Conservation (phyloP, 495 filamentous ascomycete genomes). For the Astrothelium subdiscretum region DNA sequence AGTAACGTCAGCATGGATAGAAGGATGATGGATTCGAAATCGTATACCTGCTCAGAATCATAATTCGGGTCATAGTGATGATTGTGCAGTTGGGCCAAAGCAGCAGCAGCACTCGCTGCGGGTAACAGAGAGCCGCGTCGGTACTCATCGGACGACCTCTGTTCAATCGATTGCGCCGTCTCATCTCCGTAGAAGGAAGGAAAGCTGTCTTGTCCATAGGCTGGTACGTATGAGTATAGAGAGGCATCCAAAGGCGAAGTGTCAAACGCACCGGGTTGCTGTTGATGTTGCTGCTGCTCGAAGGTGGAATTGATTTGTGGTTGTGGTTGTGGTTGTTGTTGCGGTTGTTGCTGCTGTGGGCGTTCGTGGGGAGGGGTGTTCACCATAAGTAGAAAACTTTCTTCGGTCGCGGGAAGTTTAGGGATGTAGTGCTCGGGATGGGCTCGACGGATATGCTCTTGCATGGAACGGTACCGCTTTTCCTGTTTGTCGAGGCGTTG, state of each 20-base stretch:
- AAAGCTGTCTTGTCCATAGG: slow-evolving; percentile 25
- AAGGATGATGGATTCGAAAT: neutral
- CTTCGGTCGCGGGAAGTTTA: slow-evolving; percentile 96
- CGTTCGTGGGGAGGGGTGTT: slow-evolving; percentile 76
- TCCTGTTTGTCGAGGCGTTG: slow-evolving; percentile 45
- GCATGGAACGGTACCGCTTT: slow-evolving; percentile 97
- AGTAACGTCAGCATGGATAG: neutral
- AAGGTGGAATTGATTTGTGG: slow-evolving; percentile 17
- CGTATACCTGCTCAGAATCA: slow-evolving; percentile 68
- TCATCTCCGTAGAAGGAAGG: slow-evolving; percentile 44
- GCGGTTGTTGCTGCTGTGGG: slow-evolving; percentile 31
- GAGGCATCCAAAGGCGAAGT: neutral
- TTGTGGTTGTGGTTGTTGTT: slow-evolving; percentile 2
- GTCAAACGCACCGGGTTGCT: slow-evolving; percentile 14
- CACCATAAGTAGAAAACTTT: slow-evolving; percentile 95
- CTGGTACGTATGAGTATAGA: neutral
- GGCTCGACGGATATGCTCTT: slow-evolving; percentile 95
- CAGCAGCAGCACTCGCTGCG: slow-evolving; percentile 71
- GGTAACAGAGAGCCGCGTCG: slow-evolving; percentile 50
- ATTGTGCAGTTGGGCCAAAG: slow-evolving; percentile 76
- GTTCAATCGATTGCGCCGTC: slow-evolving; percentile 59
- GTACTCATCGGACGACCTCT: slow-evolving; percentile 56
- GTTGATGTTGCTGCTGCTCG: slow-evolving; percentile 15
- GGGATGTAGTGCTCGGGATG: slow-evolving; percentile 97
- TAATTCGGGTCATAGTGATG: slow-evolving; percentile 70